These are phyloP conservation scores for Colletotrichum siamense DNA, from an alignment of 2,329 filamentous ascomycete species.

Conservation along the genomic window DNA sequence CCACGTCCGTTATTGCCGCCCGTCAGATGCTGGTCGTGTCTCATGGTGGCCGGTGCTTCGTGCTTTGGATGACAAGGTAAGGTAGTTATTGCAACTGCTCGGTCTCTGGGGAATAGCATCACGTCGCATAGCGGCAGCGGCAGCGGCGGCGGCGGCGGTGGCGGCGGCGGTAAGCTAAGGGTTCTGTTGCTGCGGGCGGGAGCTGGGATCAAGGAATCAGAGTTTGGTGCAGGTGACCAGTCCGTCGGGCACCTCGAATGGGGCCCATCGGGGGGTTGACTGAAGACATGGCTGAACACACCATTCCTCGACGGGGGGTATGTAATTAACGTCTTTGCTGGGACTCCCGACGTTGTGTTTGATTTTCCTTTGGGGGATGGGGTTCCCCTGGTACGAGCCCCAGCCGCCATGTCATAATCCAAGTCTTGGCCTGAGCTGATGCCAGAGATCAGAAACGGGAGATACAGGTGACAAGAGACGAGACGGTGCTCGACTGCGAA, in stretches of 20 bases:
- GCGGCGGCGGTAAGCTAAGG: background rate
- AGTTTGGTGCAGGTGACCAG: background rate
- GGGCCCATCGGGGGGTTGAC: background rate
- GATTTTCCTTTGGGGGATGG: background rate
- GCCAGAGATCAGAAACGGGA: background rate
- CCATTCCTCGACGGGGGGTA: conserved; percentile 44
- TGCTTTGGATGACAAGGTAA: background rate
- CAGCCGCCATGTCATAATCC: background rate
- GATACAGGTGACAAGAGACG: background rate
- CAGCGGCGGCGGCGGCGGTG: background rate
- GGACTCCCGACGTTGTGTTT: background rate
- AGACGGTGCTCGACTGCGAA: background rate
- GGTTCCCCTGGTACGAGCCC: background rate
- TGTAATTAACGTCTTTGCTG: conserved; percentile 42
- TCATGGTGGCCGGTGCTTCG: background rate
- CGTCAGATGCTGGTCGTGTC: background rate
- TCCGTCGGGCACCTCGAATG: background rate
- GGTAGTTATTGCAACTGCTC: background rate
- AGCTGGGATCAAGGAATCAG: background rate
- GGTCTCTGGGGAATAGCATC: background rate
- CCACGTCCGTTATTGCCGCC: background rate
- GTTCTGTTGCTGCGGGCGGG: background rate
- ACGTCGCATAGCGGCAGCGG: background rate
- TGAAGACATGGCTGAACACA: conserved; percentile 36
- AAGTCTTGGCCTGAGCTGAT: background rate